Evolutionary conservation across 768 basidiomycete species (phyloP).

Genomic region (Hygrocybe punicea): DNA sequence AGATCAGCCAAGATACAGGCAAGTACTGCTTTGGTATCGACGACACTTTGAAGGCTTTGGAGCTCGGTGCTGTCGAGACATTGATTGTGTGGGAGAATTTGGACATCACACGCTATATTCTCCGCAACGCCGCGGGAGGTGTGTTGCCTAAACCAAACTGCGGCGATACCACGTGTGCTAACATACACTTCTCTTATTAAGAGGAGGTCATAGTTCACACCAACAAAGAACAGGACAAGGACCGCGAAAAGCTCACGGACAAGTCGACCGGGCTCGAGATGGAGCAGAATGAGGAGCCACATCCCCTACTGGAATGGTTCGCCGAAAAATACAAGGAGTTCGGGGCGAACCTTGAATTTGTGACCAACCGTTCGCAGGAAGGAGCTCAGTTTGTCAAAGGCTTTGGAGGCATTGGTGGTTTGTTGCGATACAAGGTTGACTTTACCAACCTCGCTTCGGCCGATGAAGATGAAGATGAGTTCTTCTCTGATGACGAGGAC

Average conservation of each 20-base stretch:
- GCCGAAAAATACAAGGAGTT: constrained; percentile 98
- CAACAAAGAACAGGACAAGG: constrained; percentile 83
- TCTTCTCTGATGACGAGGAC: constrained; percentile 71
- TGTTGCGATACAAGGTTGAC: constrained; percentile 97
- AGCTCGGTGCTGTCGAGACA: constrained; percentile 95
- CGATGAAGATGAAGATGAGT: constrained; percentile 87
- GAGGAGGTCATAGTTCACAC: constrained; percentile 82
- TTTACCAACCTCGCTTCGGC: constrained; percentile 72
- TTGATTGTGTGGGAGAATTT: constrained; percentile 98
- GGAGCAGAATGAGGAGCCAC: constrained; percentile 82
- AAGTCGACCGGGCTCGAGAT: constrained; percentile 94
- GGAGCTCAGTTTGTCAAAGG: constrained; percentile 98
- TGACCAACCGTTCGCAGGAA: constrained; percentile 95
- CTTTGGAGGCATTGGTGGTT: constrained; percentile 95
- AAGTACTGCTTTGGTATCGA: constrained; percentile 98
- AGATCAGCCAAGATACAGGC: constrained; percentile 95
- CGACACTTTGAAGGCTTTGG: constrained; percentile 93
- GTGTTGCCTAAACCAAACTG: constrained; percentile 20
- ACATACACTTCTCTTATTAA: constrained; percentile 24
- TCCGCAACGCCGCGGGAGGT: constrained; percentile 93
- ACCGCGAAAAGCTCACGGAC: constrained; percentile 92
- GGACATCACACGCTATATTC: constrained; percentile 80
- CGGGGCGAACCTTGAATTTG: constrained; percentile 92
- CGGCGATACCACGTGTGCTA: not conserved
- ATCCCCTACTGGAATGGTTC: constrained; percentile 94